Evolutionary conservation across 2,329 filamentous ascomycete genomes (phyloP), one percentile per base, ranked within the genome.

Genomic region (Fusarium sp.): DNA sequence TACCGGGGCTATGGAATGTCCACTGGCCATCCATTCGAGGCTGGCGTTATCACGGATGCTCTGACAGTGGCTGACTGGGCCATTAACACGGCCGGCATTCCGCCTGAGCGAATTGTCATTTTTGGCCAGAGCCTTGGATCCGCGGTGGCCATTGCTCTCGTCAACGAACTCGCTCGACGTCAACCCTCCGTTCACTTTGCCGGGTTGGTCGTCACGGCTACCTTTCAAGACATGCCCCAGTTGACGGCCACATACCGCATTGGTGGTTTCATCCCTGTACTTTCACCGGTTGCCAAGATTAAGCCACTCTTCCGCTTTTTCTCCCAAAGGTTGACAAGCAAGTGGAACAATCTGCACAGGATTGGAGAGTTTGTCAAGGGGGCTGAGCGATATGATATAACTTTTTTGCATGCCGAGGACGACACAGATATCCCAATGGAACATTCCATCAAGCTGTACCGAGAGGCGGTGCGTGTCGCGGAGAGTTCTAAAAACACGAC

Each of bases 41-140:
- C 76, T 1, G 89, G 90, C 0, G 80, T 92, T 1, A 80, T 89
- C 14, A 78, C 78, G 1, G 90, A 92, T 75, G 89, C 88, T 1
- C 73, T 87, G 1, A 81, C 87, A 0, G 78, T 91, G 3, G 84
- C 84, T 2, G 81, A 89, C 12, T 92, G 88, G 85, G 89, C 87
- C 0, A 82, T 87, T 63, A 80, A 87, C 1, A 84, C 83, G 0
- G 88, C 86, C 4, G 80, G 82, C 0, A 87, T 92, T 5, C 86
- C 88, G 1, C 82, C 88, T 0, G 84, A 84, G 3, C 85, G 87
- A 0, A 91, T 90, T 42, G 83, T 90, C n/a, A 78, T 92, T 24
- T 91, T 89, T 67, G 86, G 83, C 1, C 90, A 92, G 73, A 90
- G 87, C 0, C 81, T 92, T 35, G 90, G 90, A 5, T 90, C 89